Conservation (phyloP, 805 yeast species). For the Metschnikowia similis region DNA sequence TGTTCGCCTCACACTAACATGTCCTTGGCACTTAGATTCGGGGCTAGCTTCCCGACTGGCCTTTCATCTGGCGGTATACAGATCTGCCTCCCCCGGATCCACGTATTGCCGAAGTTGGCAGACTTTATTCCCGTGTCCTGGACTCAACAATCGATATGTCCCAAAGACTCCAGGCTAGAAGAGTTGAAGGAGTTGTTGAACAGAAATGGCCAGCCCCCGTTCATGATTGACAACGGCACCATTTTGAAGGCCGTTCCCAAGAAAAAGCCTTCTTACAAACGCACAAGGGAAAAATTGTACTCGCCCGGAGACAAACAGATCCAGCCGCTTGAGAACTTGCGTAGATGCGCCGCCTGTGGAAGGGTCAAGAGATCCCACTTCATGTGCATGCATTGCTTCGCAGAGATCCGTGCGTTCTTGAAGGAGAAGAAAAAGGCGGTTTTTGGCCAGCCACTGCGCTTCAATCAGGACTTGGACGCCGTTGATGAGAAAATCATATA, state of each 20-base stretch:
- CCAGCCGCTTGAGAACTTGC: conserved; percentile 68
- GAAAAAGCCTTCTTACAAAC: conserved; percentile 84
- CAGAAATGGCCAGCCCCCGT: conserved; percentile 30
- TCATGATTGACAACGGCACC: conserved; percentile 59
- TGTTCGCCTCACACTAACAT: conserved; percentile 7
- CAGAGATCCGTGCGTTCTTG: conserved; percentile 75
- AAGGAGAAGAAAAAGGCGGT: conserved; percentile 40
- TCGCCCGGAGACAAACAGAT: conserved; percentile 82
- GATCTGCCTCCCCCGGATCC: conserved; percentile 14
- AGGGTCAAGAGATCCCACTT: conserved; percentile 85
- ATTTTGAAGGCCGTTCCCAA: conserved; percentile 86
- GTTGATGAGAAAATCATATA: conserved; percentile 63
- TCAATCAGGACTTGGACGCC: conserved; percentile 47
- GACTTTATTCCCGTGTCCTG: conserved; percentile 12
- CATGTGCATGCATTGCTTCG: conserved; percentile 88
- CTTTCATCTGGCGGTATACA: conserved; percentile 6
- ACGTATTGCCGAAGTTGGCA: conserved; percentile 11
- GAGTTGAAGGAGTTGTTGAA: conserved; percentile 40
- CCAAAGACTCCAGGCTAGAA: conserved; percentile 25
- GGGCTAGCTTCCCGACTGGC: conserved; percentile 15
- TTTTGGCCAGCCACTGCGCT: conserved; percentile 29
- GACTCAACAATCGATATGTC: conserved; percentile 1
- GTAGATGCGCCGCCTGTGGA: conserved; percentile 95
- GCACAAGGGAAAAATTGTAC: conserved; percentile 77
- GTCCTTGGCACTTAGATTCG: conserved; percentile 25